Evolutionary conservation across 2,329 filamentous ascomycete genomes (phyloP).

Genomic region (Fusarium sp.): DNA sequence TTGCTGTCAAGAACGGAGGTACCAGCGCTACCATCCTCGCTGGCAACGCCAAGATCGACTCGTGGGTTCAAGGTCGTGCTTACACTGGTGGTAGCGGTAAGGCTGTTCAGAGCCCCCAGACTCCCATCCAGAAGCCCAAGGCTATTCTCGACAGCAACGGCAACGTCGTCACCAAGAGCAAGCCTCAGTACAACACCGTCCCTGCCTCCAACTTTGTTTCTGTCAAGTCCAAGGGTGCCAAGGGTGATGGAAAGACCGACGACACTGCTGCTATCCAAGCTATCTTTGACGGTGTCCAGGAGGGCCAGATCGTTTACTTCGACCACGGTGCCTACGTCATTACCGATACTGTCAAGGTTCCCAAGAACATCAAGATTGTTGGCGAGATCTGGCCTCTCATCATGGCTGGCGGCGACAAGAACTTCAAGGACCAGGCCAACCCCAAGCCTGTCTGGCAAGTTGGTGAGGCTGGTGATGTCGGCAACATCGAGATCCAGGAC

Average conservation of each 20-base stretch:
- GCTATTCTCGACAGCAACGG: constrained; percentile 73
- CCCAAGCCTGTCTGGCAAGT: constrained; percentile 89
- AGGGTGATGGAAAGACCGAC: constrained; percentile 88
- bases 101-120: constrained; percentile 70
- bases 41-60: constrained; percentile 76
- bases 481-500: constrained; percentile 88
- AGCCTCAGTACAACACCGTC: constrained; percentile 85
- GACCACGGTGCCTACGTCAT: constrained; percentile 81
- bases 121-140: constrained; percentile 71
- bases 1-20: constrained; percentile 72
- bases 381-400: constrained; percentile 94
- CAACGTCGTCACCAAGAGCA: constrained; percentile 83
- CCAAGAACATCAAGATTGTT: constrained; percentile 85
- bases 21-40: constrained; percentile 72
- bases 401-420: constrained; percentile 78
- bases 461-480: constrained; percentile 80
- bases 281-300: constrained; percentile 75
- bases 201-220: constrained; percentile 80
- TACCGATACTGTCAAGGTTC: constrained; percentile 76
- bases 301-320: constrained; percentile 78
- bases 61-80: constrained; percentile 84
- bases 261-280: constrained; percentile 88
- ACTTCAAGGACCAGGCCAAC: constrained; percentile 80
- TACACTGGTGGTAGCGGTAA: constrained; percentile 67
- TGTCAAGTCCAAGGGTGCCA: constrained; percentile 84